These are phyloP conservation scores for Cercis canadensis DNA, from an alignment of 306 rosid species.

Conservation along the genomic window DNA sequence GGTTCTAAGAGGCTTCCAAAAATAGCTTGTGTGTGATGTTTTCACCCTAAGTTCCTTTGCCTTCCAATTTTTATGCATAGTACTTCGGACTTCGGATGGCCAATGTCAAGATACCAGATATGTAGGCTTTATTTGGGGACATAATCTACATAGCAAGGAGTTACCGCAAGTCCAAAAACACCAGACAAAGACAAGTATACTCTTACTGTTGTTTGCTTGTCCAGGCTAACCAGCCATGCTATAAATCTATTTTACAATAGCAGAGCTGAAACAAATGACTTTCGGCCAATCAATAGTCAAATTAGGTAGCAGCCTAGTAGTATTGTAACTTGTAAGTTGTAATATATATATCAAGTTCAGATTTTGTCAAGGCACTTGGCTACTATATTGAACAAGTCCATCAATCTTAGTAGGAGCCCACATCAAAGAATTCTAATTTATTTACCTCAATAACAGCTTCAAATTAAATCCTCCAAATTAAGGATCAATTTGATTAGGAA, in stretches of 20 bases:
- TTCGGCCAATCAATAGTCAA: neutral
- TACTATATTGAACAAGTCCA: neutral
- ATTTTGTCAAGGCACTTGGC: neutral
- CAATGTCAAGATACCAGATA: conserved; percentile 2
- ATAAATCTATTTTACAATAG: neutral
- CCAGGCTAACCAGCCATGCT: conserved; percentile 9
- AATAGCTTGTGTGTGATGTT: neutral
- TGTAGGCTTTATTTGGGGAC: neutral
- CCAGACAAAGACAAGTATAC: neutral
- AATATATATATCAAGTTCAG: neutral
- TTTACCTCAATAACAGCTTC: neutral
- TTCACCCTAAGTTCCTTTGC: conserved; percentile 4
- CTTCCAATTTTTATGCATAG: neutral
- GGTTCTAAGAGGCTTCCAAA: neutral
- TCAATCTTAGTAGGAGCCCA: too few relatives aligned
- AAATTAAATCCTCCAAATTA: neutral
- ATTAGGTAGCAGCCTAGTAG: too few relatives aligned
- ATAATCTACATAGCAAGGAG: neutral
- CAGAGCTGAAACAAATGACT: neutral
- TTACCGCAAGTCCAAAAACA: neutral
- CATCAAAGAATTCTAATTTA: neutral
- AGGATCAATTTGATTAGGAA: neutral
- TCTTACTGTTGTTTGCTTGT: neutral
- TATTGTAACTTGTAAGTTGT: neutral
- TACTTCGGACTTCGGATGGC: neutral